phyloP scores from a whole-genome alignment of 768 basidiomycete genomes.

The Tephrocybe sp. region DNA sequence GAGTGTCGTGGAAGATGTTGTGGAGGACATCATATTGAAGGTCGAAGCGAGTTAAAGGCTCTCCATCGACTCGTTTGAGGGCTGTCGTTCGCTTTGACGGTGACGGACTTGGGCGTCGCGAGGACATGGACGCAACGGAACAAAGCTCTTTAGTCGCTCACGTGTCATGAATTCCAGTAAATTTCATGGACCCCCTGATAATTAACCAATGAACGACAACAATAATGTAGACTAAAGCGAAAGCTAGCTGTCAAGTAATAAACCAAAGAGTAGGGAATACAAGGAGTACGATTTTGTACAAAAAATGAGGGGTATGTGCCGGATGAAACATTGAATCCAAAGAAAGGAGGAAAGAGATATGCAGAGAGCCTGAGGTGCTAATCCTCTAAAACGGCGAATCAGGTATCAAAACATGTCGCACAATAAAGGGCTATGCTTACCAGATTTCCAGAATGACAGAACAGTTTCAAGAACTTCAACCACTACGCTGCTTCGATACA shows the following conservation, averaged over 20 bases:
- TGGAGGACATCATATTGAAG: conserved; percentile 80
- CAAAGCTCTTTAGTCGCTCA: neutral
- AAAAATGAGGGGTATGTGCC: conserved; percentile 12
- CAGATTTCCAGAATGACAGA: conserved; percentile 49
- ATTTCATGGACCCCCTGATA: conserved; percentile 4
- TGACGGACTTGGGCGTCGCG: conserved; percentile 38
- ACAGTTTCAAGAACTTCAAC: conserved; percentile 80
- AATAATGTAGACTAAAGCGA: conserved; percentile 16
- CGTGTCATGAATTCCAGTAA: neutral
- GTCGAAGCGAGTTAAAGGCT: conserved; percentile 64
- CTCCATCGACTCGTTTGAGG: conserved; percentile 58
- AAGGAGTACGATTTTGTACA: conserved; percentile 15
- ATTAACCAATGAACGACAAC: conserved; percentile 12
- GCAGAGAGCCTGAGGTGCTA: neutral
- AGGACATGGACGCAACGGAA: conserved; percentile 19
- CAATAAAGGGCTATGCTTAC: conserved; percentile 14
- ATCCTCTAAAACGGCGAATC: neutral
- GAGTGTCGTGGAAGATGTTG: conserved; percentile 69
- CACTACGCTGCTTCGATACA: conserved; percentile 88
- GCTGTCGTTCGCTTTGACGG: conserved; percentile 38
- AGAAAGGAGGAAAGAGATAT: neutral
- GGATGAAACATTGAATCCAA: conserved; percentile 8
- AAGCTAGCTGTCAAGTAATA: conserved; percentile 9
- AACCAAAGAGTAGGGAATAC: conserved; percentile 18
- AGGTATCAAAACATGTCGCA: conserved; percentile 2